These are phyloP conservation scores for Extremus antarcticus DNA, from an alignment of 495 filamentous ascomycete species.

Conservation along the genomic window DNA sequence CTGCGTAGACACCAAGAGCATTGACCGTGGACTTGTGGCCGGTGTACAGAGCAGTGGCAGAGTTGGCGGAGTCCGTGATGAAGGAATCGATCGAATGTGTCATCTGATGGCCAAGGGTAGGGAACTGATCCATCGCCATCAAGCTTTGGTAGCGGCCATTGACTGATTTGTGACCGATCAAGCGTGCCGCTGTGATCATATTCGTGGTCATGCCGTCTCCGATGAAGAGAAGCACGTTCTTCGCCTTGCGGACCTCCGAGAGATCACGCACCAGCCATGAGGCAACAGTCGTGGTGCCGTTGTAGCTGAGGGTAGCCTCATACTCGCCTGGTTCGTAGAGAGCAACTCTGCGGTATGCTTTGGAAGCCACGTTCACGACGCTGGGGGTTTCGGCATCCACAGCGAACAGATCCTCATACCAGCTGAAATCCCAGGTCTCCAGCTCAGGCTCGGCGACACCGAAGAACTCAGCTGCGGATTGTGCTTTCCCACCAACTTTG, in stretches of 20 bases:
- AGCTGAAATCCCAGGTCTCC: slow-evolving; percentile 60
- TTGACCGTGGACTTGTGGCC: slow-evolving; percentile 68
- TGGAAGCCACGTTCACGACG: slow-evolving; percentile 59
- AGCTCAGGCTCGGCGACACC: slow-evolving; percentile 46
- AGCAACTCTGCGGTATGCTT: slow-evolving; percentile 55
- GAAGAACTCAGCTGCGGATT: slow-evolving; percentile 49
- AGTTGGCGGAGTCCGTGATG: slow-evolving; percentile 71
- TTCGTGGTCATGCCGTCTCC: slow-evolving; percentile 75
- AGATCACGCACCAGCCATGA: slow-evolving; percentile 62
- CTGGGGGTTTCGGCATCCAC: slow-evolving; percentile 50
- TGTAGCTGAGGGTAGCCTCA: slow-evolving; percentile 58
- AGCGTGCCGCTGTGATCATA: slow-evolving; percentile 62
- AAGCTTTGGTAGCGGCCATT: slow-evolving; percentile 62
- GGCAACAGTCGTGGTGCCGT: slow-evolving; percentile 51
- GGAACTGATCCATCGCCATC: slow-evolving; percentile 60
- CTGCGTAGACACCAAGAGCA: slow-evolving; percentile 60
- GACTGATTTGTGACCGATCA: slow-evolving; percentile 62
- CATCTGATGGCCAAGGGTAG: slow-evolving; percentile 39
- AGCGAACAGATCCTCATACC: slow-evolving; percentile 68
- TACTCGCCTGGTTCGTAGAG: slow-evolving; percentile 59
- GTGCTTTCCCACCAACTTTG: slow-evolving; percentile 41
- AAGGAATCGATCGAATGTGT: slow-evolving; percentile 60
- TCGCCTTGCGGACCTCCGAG: slow-evolving; percentile 51
- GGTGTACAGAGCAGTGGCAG: slow-evolving; percentile 59
- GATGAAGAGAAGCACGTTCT: slow-evolving; percentile 70